Conservation (phyloP, 192 early-diverging fungal genomes). For the Spizellomyces sp. region DNA sequence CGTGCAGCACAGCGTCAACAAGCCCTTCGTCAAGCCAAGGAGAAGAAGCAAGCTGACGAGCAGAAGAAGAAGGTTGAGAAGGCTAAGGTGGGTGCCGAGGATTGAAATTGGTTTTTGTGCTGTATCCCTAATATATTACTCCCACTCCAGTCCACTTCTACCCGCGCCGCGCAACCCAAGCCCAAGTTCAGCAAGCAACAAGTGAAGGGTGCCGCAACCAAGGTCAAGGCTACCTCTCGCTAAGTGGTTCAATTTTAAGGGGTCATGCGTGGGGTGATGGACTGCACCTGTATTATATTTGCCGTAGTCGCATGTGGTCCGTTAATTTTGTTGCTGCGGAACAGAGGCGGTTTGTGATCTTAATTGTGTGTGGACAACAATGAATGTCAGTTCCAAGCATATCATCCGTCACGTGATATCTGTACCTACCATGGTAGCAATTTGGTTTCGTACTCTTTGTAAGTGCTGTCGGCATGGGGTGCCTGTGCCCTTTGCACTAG, state of each 20-base stretch:
- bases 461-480: too few species aligned
- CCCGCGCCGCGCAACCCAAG: conserved; percentile 40
- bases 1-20: conserved; percentile 87
- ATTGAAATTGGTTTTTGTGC: neutral
- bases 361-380: too few species aligned
- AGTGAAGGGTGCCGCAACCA: conserved; percentile 76
- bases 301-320: too few species aligned
- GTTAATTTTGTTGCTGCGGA: too few species aligned
- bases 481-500: too few species aligned
- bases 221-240: conserved; percentile 80
- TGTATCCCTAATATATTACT: conserved; percentile 10
- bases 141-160: conserved; percentile 43
- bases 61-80: conserved; percentile 88
- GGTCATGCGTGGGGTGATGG: too few species aligned
- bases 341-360: too few species aligned
- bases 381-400: too few species aligned
- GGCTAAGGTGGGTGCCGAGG: conserved; percentile 58
- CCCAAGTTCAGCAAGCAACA: conserved; percentile 81
- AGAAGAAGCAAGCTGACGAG: conserved; percentile 85
- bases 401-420: too few species aligned
- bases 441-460: too few species aligned
- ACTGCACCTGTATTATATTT: too few species aligned
- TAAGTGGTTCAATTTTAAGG: conserved; percentile 49
- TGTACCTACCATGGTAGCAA: too few species aligned
- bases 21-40: conserved; percentile 88